Base-by-base conservation (phyloP, 2,329 filamentous ascomycete species). In the Aurifilum marmelostoma region DNA sequence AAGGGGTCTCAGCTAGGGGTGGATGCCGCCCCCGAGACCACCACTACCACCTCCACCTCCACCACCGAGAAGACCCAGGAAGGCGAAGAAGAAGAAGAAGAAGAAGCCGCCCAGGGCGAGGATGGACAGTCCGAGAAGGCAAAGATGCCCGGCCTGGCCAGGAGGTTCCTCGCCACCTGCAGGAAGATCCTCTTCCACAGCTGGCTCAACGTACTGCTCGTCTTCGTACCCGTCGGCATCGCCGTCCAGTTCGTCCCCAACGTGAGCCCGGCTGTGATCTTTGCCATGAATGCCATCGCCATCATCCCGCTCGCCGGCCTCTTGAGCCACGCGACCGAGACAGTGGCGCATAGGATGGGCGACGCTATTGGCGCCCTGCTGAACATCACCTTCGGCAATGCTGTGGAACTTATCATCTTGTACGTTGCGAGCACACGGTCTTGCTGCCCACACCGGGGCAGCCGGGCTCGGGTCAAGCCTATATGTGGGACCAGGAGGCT, bases 201-300 rank as follows among this genome's bases (percentile, higher is more conserved):
- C 82, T 93, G 90, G 87, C 50, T 65, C 50, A 92, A 92, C 73
- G 73, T 89, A 61, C 79, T 92, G 62, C 82, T 92, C 64, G 77
- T 92, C 50, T 92, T 92, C 74, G 89, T 92, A n/a, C 91, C 91
- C 1, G 81, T 90, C 61, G 91, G 90, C 70, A 87, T 92, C 59
- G 85, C 83, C 21, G 81, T 85, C 50, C 83, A 90, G 70, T 71
- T 80, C 18, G 68, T 75, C 9, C 56, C 77, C 56, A 60, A 62
- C 34, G 64, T 78, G 12, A 78, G 76, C 27, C 80, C 81, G 9
- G 74, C 81, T 16, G 65, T 82, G 9, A 78, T 88, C 63, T 90
- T 90, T 73, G 81, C 94, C 63, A 83, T 88, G 76, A 90, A 90
- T 71, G 85, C 86, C 21, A 80, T 90, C 66, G 88, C 87, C 41